Base-by-base conservation (phyloP, 176 grass and related monocot species). In the Oryza glaberrima region DNA sequence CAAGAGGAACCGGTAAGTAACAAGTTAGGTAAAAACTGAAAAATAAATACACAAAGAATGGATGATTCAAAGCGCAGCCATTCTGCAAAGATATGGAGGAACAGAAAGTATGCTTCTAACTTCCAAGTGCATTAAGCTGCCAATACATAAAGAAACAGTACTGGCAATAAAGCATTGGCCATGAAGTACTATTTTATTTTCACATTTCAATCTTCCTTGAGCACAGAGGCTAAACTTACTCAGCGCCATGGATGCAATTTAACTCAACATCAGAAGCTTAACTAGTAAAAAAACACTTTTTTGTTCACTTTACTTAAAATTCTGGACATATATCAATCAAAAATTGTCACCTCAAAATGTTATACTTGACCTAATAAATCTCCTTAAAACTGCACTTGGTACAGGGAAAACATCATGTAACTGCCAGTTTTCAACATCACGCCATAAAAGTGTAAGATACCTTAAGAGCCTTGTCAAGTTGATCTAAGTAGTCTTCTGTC, bases 381-480 rank as follows among this genome's bases (percentile, higher is more conserved):
- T 26, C 19, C 26, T 74, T 65, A 34, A 9, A 30, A 48, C 43
- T 32, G 51, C 2, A 47, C 14, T 51, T 1, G 15, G 47, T 52
- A 54, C 16, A 82, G 38, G 38, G 70, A 72, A 3, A 73, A 61
- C 40, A 66, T 73, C 19, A 68, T 72, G n/a, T 61, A 48, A 38
- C n/a, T 30, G 47, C 19, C 19, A 82, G 20, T 25, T 54, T 72
- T 38, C 77, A 3, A 30, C 36, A 77, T 16, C 72, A n/a, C 9
- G 72, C 65, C 26, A 10, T 63, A 51, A 20, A 80, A 47, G 41
- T 69, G n/a, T 70, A 41, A 64, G 13, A 17, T 93, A 95, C 96
- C 91, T 98, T 69, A 0, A 98, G 88, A 73, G 93, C 96, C 45
- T 90, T 86, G 35, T 98, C 96, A 77, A 98, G 88, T 91, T 92